Conservation (phyloP, 2,329 filamentous ascomycete genomes). For the Hypomyces perniciosus region DNA sequence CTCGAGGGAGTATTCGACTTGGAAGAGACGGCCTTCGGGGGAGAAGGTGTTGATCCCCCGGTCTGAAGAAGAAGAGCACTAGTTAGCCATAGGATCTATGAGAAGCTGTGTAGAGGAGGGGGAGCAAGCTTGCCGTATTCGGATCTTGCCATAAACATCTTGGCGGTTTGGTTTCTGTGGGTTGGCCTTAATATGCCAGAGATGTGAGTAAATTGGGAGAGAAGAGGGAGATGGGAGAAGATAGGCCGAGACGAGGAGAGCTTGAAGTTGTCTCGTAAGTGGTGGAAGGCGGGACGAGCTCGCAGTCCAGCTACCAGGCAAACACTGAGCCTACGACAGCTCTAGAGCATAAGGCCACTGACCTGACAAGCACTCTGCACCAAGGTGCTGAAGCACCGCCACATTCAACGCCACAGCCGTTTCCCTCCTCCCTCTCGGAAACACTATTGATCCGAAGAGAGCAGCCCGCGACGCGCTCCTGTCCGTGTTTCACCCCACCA, state of each 20-base stretch:
- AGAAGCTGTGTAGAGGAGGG: conserved; percentile 13
- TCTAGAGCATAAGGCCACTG: no score
- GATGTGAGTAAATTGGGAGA: background rate
- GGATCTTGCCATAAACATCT: conserved; percentile 99
- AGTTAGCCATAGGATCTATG: conserved; percentile 15
- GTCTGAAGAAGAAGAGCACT: conserved; percentile 49
- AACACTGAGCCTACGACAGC: conserved; percentile 33
- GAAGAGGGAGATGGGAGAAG: background rate
- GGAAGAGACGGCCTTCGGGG: conserved; percentile 97
- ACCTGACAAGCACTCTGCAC: background rate
- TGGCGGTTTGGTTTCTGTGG: conserved; percentile 40
- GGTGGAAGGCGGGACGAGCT: conserved; percentile 15
- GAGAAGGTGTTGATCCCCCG: conserved; percentile 99
- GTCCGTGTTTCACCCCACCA: conserved; percentile 8
- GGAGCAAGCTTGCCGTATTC: conserved; percentile 67
- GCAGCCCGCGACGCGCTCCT: conserved; percentile 9
- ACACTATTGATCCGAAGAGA: conserved; percentile 8
- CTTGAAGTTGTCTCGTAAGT: conserved; percentile 13
- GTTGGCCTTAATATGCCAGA: conserved; percentile 4
- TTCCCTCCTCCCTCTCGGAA: background rate
- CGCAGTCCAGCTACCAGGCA: conserved; percentile 24
- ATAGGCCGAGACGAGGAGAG: no score
- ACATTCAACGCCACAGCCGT: background rate
- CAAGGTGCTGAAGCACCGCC: conserved; percentile 3
- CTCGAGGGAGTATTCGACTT: conserved; percentile 99